Base-by-base conservation (phyloP, 2,329 filamentous ascomycete genomes). In the Akanthomyces dipterigenus region DNA sequence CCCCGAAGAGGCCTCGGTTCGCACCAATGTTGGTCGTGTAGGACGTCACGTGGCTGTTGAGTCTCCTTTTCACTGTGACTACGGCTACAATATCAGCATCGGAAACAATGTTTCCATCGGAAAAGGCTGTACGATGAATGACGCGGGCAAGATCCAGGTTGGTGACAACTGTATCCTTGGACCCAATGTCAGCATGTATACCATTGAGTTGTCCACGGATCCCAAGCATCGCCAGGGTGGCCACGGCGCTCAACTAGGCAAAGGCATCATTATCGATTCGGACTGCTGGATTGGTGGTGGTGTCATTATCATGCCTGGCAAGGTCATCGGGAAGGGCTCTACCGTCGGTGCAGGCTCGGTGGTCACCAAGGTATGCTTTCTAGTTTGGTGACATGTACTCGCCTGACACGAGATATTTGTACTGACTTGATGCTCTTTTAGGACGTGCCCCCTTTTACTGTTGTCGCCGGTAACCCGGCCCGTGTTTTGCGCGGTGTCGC, bases 41-140 rank as follows among this genome's bases (percentile, higher is more conserved):
- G 91, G 91, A n/a, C 83, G 87, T 18, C 85, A 88, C 60, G 88
- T 90, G 5, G 80, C 88, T 46, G 89, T 99, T 28, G 91, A 96
- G 69, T 86, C 90, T 3, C 93, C 93, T 0, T 98, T 99, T 73
- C 87, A 82, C 51, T 97, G 93, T 72, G 92, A 97, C 69, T 97
- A 97, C 70, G 95, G 95, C 0, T 98, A 96, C 77, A 98, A 99
- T 72, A 89, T 98, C 68, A 83, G 84, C 53, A 89, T 99, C 66
- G 93, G 90, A 14, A 88, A 93, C 67, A 88, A 95, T 65, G 91
- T 96, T 3, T 84, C 88, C 60, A 89, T 99, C 66, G 90, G 89
- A 20, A 84, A 90, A 60, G 89, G 91, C 69, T 97, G 93, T 73
- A 88, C 87, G 28, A 88, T 98, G 70, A 85, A 93, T 61, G 95